phyloP scores from a whole-genome alignment of 1,139 yeast species.

The Citeromyces hawaiiensis region DNA sequence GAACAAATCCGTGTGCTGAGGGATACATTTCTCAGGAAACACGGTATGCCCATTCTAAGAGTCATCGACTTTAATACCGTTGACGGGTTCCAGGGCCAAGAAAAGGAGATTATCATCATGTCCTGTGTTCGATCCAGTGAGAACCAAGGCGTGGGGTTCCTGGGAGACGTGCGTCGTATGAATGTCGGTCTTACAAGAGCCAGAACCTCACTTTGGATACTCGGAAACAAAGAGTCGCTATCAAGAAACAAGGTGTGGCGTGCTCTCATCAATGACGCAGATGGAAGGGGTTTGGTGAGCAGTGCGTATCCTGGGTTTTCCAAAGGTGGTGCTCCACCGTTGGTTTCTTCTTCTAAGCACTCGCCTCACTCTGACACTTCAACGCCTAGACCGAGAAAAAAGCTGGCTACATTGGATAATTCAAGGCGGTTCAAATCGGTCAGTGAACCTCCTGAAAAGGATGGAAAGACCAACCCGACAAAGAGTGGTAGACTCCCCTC shows the following conservation, averaged over 20 bases:
- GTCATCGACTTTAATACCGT: slow-evolving; percentile 87
- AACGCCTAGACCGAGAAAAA: neutral
- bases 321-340: neutral
- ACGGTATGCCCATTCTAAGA: slow-evolving; percentile 28
- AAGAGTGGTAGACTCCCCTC: neutral
- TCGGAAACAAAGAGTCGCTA: slow-evolving; percentile 66
- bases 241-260: slow-evolving; percentile 56
- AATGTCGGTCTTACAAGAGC: slow-evolving; percentile 95
- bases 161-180: slow-evolving; percentile 86
- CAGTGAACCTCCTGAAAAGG: neutral
- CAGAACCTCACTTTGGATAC: slow-evolving; percentile 78
- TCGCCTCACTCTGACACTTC: neutral
- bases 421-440: neutral
- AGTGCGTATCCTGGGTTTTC: neutral
- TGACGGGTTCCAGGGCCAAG: slow-evolving; percentile 98
- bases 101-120: slow-evolving; percentile 83
- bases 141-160: slow-evolving; percentile 63
- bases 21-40: slow-evolving; percentile 40
- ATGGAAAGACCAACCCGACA: neutral
- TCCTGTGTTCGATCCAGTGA: slow-evolving; percentile 81
- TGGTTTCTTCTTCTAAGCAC: neutral
- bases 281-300: slow-evolving; percentile 20
- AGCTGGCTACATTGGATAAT: neutral
- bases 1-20: slow-evolving; percentile 63
- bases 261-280: slow-evolving; percentile 51